Conservation (phyloP, 495 filamentous ascomycete species). For the Lophiostoma macrostomum region DNA sequence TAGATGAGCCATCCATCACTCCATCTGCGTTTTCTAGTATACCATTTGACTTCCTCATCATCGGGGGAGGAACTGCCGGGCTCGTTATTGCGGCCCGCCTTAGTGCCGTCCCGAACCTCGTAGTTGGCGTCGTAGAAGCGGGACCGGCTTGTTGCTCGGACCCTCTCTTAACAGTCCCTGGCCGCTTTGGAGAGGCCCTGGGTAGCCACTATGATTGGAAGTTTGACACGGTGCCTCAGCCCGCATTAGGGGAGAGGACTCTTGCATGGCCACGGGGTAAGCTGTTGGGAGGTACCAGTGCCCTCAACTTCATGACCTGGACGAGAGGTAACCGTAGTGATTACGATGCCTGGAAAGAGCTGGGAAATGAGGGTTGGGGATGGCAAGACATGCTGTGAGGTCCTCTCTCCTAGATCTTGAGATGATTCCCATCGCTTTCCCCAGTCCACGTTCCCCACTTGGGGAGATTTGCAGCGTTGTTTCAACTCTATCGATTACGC, state of each 20-base stretch:
- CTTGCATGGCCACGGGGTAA: conserved; percentile 43
- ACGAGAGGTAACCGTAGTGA: conserved; percentile 53
- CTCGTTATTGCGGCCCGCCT: conserved; percentile 36
- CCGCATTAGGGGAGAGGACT: conserved; percentile 38
- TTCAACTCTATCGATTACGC: too few species aligned
- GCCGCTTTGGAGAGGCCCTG: conserved; percentile 44
- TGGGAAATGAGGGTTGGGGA: conserved; percentile 56
- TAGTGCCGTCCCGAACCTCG: conserved; percentile 36
- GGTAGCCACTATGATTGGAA: conserved; percentile 47
- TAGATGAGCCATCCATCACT: background rate
- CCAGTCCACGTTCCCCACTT: background rate
- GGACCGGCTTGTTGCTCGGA: conserved; percentile 45
- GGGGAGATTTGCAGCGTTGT: background rate
- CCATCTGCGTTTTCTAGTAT: conserved; percentile 16
- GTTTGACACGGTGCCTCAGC: conserved; percentile 44
- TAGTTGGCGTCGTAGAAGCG: conserved; percentile 50
- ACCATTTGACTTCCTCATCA: conserved; percentile 32
- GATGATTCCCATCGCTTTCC: background rate
- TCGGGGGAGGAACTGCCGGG: conserved; percentile 34
- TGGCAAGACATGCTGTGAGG: conserved; percentile 50
- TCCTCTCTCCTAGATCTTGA: background rate
- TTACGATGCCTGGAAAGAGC: conserved; percentile 57
- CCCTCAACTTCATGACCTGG: conserved; percentile 56
- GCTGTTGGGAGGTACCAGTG: conserved; percentile 47
- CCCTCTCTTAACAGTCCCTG: conserved; percentile 45